Base-by-base conservation (phyloP, 176 grass and related monocot species). In the Juncus inflexus region DNA sequence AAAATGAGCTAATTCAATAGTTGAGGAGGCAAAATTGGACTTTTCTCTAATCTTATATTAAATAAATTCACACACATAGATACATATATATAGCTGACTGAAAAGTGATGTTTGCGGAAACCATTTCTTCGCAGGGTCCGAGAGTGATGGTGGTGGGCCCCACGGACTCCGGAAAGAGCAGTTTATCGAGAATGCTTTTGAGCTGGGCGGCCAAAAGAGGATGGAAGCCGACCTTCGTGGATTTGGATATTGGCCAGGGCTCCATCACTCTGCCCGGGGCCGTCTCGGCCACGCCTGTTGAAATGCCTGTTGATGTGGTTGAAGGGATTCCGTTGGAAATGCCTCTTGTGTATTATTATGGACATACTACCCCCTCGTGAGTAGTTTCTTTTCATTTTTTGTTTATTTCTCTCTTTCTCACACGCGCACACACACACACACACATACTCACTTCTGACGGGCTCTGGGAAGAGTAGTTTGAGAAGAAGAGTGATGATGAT, bases 241-340 rank as follows among this genome's bases (percentile, higher is more conserved):
- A 97, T 86, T 73, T 91, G 72, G 87, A 97, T 84, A 86, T 97
- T 52, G 94, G 88, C 35, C 85, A 91, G 70, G 88, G 88, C 3
- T 97, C 87, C 8, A 97, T 97, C 81, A 92, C 87, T 40, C 78
- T 97, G 67, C 94, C 88, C 72, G 85, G 82, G 64, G 86, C 85
- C 68, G 86, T 97, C 79, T 86, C 77, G 55, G 94, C 94, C 42
- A 89, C 94, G 51, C 94, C 88, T 0, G 78, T 97, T 43, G 94
- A 97, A 74, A 97, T 91, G 74, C 94, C 94, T 56, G 91, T 97
- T 35, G 88, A 97, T 89, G 81, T 77, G 52, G 74, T 91, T 50
- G 88, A 97, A 64, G 94, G 94, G 63, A 91, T 91, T 78, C 88
- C 88, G 66, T 82, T 97, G 78, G 94, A 97, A 68, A 97, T 97